phyloP scores from a whole-genome alignment of 164 flowering plant species.

The Amborella trichopoda region DNA sequence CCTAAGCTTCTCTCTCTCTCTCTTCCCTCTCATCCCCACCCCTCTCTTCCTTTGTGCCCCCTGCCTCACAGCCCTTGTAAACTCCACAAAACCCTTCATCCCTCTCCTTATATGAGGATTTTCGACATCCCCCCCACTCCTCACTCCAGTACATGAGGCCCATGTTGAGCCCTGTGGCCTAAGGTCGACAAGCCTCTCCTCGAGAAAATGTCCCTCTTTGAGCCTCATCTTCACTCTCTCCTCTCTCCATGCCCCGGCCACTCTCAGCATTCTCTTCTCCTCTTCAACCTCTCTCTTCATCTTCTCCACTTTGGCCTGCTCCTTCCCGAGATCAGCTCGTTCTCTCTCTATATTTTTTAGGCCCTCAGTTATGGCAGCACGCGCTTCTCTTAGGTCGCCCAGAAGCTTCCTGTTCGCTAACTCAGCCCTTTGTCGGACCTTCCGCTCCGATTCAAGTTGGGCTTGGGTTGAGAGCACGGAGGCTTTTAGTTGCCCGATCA shows the following conservation, averaged over 20 bases:
- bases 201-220: conserved; percentile 6
- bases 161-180: neutral
- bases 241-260: conserved; percentile 12
- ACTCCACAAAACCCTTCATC: conserved; percentile 40
- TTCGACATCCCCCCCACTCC: neutral
- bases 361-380: no score
- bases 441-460: conserved; percentile 6
- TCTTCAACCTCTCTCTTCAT: conserved; percentile 11
- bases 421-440: conserved; percentile 8
- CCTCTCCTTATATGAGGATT: conserved; percentile 14
- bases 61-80: conserved; percentile 53
- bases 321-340: conserved; percentile 3
- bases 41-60: conserved; percentile 43
- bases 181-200: conserved; percentile 4
- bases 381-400: conserved; percentile 6
- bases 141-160: neutral
- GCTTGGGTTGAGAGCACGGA: neutral
- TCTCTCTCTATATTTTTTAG: neutral
- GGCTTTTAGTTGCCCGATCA: conserved; percentile 6
- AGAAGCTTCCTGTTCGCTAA: conserved; percentile 4
- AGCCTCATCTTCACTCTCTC: conserved; percentile 13
- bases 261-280: conserved; percentile 11
- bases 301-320: conserved; percentile 6
- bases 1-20: conserved; percentile 64
- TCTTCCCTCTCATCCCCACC: conserved; percentile 55